Base-by-base conservation (phyloP, 176 grass and related monocot species). In the Avena atlantica region DNA sequence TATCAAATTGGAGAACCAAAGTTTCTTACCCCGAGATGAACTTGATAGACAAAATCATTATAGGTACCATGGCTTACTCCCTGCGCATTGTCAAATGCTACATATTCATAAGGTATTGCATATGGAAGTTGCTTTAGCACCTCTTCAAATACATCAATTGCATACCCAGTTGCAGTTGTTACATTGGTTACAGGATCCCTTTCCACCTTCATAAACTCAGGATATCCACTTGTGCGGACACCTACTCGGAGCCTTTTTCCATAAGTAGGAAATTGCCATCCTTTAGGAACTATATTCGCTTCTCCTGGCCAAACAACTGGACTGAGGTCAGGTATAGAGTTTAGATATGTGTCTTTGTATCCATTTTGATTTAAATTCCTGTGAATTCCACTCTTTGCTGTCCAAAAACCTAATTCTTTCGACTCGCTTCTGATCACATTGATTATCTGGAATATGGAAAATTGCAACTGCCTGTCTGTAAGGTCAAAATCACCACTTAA, bases 361-460 rank as follows among this genome's bases (percentile, higher is more conserved):
- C 19, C 74, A 70, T 50, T 79, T 76, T 78, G 51, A 76, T 80
- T 20, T 9, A 78, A 17, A 2, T 81, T 8, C 36, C 55, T 49
- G 0, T 76, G 55, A 15, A 97, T 50, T 3, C 95, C 92, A 74
- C 24, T 9, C 14, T 66, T 64, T 63, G 51, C 44, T 8, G 88
- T 92, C 90, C 92, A 97, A 77, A 85, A 94, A 55, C 92, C 88
- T 47, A 92, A 80, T 27, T 23, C 59, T 78, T 77, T 89, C 1
- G 12, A 12, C 1, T 25, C 71, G 17, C 20, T 17, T 34, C 81
- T 78, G 19, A 84, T 71, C n/a, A 97, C 86, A 80, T 94, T 97
- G 47, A 97, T 87, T 82, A 97, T 89, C 75, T 85, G 48, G 42
- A 94, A 94, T 19, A n/a, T 45, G 0, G 86, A 90, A 14, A 31